Percentiles rank a stretch among this genome's conserved stretches.
phyloP scores from a whole-genome alignment of 441 rosid species.

The Mallotus japonicus region DNA sequence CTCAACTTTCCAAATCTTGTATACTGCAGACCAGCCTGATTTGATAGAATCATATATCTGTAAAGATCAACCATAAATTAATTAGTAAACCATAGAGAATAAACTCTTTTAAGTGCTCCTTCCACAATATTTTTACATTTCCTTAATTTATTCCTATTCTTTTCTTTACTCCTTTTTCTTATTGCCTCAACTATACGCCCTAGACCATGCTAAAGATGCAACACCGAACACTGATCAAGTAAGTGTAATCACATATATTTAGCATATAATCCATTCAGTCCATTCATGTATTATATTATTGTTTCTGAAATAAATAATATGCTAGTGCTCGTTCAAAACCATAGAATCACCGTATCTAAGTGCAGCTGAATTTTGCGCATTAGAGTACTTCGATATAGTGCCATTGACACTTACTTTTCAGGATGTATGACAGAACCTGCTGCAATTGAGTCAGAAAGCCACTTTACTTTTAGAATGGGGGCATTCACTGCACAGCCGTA shows the following conservation, averaged over 20 bases:
- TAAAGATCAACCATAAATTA: conserved; percentile 4
- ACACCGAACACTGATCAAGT: neutral
- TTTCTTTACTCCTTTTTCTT: neutral
- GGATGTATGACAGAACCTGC: conserved; percentile 46
- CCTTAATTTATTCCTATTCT: neutral
- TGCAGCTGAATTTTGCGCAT: neutral
- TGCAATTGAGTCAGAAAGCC: conserved; percentile 58
- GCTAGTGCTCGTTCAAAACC: neutral
- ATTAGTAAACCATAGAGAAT: neutral
- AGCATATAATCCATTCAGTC: neutral
- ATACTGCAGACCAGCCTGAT: conserved; percentile 25
- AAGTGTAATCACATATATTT: neutral
- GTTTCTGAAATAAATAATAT: neutral
- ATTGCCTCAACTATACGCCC: neutral
- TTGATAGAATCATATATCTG: conserved; percentile 50
- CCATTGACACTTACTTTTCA: conserved; percentile 42
- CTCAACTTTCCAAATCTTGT: conserved; percentile 26
- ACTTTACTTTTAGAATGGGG: conserved; percentile 42
- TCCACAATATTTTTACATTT: neutral
- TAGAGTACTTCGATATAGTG: neutral
- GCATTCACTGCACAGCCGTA: conserved; percentile 63
- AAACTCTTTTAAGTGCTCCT: neutral
- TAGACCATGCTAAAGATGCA: neutral
- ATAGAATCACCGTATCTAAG: neutral
- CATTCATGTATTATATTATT: neutral